Conservation (phyloP, 495 filamentous ascomycete genomes). For the Venustampulla echinocandica region DNA sequence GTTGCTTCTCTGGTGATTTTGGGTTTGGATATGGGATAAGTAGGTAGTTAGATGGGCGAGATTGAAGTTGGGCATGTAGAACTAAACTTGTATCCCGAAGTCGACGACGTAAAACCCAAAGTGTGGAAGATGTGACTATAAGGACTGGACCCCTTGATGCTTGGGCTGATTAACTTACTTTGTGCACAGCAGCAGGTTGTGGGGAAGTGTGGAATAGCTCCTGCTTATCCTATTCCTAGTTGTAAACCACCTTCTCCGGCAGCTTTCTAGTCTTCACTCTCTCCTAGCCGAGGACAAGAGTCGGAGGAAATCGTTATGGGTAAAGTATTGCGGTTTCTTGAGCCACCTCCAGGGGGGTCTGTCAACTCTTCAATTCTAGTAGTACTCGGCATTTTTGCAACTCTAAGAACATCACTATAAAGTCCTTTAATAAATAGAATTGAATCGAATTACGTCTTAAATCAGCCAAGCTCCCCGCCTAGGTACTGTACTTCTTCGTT, state of each 20-base stretch:
- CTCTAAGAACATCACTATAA: too few relatives aligned
- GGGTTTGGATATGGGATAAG: slow-evolving; percentile 34
- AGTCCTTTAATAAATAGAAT: too few relatives aligned
- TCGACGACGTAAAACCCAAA: slow-evolving; percentile 54
- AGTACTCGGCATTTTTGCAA: too few relatives aligned
- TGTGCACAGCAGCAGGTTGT: slow-evolving; percentile 12
- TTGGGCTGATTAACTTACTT: not conserved
- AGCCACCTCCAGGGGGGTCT: too few relatives aligned
- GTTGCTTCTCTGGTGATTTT: slow-evolving; percentile 26
- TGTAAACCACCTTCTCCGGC: slow-evolving; percentile 26
- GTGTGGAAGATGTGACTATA: slow-evolving; percentile 53
- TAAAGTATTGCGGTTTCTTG: too few relatives aligned
- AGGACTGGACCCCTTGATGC: not conserved
- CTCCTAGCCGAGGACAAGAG: too few relatives aligned
- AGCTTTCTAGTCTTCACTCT: too few relatives aligned
- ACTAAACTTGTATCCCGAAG: slow-evolving; percentile 46
- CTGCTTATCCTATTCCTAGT: slow-evolving; percentile 28
- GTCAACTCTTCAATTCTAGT: too few relatives aligned
- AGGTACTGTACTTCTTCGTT: too few relatives aligned
- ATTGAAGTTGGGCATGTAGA: slow-evolving; percentile 60
- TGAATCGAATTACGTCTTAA: too few relatives aligned
- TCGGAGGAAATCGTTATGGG: too few relatives aligned
- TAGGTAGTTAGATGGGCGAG: slow-evolving; percentile 49
- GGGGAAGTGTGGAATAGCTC: slow-evolving; percentile 26
- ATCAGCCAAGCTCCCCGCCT: too few relatives aligned